These are phyloP conservation scores for Neoarthrinium moseri DNA, from an alignment of 2,329 filamentous ascomycete species.

Conservation along the genomic window DNA sequence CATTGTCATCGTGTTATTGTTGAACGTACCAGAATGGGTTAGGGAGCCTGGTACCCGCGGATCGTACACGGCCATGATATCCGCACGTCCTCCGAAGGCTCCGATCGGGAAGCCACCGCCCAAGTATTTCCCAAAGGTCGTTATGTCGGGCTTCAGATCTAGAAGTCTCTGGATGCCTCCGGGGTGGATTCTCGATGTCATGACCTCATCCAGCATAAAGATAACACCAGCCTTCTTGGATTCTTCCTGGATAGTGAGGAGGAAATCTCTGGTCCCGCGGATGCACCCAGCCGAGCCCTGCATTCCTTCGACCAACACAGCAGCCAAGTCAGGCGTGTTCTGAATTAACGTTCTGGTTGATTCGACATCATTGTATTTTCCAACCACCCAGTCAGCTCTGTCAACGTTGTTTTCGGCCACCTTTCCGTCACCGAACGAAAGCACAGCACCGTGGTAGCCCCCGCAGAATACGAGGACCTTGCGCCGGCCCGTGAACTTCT, in stretches of 20 bases:
- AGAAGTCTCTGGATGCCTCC: constrained; percentile 45
- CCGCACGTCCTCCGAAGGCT: constrained; percentile 59
- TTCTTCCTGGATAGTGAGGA: constrained; percentile 46
- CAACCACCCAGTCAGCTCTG: constrained; percentile 56
- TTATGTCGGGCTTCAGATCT: constrained; percentile 56
- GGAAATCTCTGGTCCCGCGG: constrained; percentile 47
- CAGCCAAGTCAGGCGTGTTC: constrained; percentile 48
- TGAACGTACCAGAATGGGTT: constrained; percentile 56
- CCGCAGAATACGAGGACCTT: constrained; percentile 50
- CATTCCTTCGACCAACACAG: constrained; percentile 66
- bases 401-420: constrained; percentile 46
- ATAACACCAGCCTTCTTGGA: constrained; percentile 49
- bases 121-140: constrained; percentile 65
- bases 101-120: constrained; percentile 67
- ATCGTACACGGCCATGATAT: constrained; percentile 59
- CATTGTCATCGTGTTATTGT: constrained; percentile 60
- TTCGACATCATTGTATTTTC: constrained; percentile 58
- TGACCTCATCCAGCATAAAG: constrained; percentile 71
- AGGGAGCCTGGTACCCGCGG: constrained; percentile 35
- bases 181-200: constrained; percentile 59
- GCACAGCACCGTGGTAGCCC: constrained; percentile 55
- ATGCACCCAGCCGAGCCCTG: constrained; percentile 63
- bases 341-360: constrained; percentile 43
- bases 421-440: constrained; percentile 42
- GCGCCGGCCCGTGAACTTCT: constrained; percentile 40